These are phyloP conservation scores for Rhodotorula taiwanensis DNA, from an alignment of 768 basidiomycete genomes.

Conservation along the genomic window DNA sequence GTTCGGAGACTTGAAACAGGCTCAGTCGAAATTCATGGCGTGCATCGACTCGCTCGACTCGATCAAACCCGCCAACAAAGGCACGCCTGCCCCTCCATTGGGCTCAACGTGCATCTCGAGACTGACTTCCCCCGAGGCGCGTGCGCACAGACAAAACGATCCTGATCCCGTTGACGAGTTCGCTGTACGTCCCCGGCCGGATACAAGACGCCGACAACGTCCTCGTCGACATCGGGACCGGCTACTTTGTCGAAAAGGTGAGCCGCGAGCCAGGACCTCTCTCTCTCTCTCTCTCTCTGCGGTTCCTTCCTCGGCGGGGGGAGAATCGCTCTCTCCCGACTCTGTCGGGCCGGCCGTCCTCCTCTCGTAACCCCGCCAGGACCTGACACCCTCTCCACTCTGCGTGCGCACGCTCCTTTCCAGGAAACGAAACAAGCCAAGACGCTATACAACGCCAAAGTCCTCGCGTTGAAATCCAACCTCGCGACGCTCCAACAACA, in stretches of 20 bases:
- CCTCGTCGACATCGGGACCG: conserved; percentile 90
- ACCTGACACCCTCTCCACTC: background rate
- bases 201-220: conserved; percentile 75
- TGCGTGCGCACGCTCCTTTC: too few species aligned
- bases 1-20: conserved; percentile 84
- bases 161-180: conserved; percentile 86
- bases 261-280: conserved; percentile 18
- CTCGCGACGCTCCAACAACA: conserved; percentile 81
- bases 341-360: background rate
- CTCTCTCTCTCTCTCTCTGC: background rate
- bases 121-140: background rate
- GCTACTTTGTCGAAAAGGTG: conserved; percentile 94
- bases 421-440: conserved; percentile 74
- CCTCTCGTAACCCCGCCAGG: background rate
- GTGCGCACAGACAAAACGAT: conserved; percentile 65
- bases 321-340: too few species aligned
- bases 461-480: conserved; percentile 72
- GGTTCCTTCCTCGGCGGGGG: too few species aligned
- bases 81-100: background rate
- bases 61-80: conserved; percentile 60
- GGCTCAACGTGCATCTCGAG: background rate
- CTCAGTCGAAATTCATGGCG: conserved; percentile 78
- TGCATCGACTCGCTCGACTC: conserved; percentile 75
- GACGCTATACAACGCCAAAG: conserved; percentile 73
- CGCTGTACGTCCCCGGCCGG: conserved; percentile 89